Conservation (phyloP, 2,329 filamentous ascomycete genomes). For the Didymella glomerata region DNA sequence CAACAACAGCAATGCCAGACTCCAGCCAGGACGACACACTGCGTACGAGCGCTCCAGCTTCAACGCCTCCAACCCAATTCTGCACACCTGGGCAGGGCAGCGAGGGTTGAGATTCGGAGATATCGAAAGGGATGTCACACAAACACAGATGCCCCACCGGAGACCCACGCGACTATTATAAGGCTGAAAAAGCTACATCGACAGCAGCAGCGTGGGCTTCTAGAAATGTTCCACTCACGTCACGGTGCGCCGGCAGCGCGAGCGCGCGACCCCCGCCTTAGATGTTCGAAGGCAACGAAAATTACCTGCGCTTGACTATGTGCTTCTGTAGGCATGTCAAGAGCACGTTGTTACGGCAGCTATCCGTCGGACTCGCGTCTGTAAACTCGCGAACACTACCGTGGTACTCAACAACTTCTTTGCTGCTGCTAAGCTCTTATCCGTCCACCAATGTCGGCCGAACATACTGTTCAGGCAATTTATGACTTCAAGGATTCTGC, state of each 20-base stretch:
- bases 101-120: background rate
- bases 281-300: background rate
- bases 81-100: background rate
- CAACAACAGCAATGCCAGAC: background rate
- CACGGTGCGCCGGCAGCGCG: conserved; percentile 27
- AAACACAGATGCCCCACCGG: conserved; percentile 12
- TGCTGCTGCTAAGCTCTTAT: conserved; percentile 6
- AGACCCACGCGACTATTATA: conserved; percentile 23
- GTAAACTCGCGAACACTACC: conserved; percentile 1
- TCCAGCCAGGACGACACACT: background rate
- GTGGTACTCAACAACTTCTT: conserved; percentile 8
- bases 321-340: conserved; percentile 11
- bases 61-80: background rate
- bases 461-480: conserved; percentile 4
- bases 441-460: conserved; percentile 2
- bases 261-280: conserved; percentile 1
- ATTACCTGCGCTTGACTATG: conserved; percentile 11
- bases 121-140: conserved; percentile 16
- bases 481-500: conserved; percentile 3
- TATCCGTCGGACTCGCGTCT: conserved; percentile 1
- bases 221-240: conserved; percentile 27
- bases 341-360: conserved; percentile 5
- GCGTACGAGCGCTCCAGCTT: background rate
- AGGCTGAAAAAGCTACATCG: conserved; percentile 33
- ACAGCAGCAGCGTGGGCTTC: conserved; percentile 5